Conservation (phyloP, 2,329 filamentous ascomycete species). For the Beauveria australis region DNA sequence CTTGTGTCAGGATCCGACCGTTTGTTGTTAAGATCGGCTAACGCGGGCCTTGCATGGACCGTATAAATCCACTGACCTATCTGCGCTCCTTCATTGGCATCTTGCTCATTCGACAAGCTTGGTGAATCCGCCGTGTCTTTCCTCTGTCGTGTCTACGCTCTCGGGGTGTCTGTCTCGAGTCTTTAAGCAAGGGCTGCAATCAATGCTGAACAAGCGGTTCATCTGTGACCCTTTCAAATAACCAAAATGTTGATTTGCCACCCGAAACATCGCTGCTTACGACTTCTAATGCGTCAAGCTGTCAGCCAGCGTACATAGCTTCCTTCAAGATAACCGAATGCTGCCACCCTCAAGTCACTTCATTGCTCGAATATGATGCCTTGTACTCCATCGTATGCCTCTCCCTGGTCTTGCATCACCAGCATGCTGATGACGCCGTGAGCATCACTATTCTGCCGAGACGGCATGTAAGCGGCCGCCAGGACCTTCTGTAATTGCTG, state of each 20-base stretch:
- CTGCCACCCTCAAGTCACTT: not conserved
- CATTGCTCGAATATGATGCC: not conserved
- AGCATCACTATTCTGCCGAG: not conserved
- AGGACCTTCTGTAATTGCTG: not conserved
- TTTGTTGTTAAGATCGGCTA: conserved; percentile 1
- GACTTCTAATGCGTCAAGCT: not conserved
- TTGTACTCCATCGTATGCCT: not conserved
- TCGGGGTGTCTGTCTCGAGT: not conserved
- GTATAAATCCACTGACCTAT: not conserved
- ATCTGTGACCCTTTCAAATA: not conserved
- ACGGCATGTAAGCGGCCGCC: not conserved
- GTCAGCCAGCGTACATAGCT: not conserved
- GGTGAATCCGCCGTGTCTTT: not conserved
- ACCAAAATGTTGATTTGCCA: not conserved
- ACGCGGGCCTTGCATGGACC: not conserved
- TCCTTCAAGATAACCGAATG: no score
- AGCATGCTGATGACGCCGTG: not conserved
- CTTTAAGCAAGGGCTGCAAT: not conserved
- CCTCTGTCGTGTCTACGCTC: not conserved
- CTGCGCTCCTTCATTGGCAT: not conserved
- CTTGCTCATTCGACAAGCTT: not conserved
- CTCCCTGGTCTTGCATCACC: not conserved
- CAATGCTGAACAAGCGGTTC: not conserved
- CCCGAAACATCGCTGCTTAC: not conserved
- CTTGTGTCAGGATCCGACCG: not conserved